Evolutionary conservation across 805 yeast species (phyloP), one percentile per base, ranked within the genome.

Genomic region (Lipomyces starkeyi): DNA sequence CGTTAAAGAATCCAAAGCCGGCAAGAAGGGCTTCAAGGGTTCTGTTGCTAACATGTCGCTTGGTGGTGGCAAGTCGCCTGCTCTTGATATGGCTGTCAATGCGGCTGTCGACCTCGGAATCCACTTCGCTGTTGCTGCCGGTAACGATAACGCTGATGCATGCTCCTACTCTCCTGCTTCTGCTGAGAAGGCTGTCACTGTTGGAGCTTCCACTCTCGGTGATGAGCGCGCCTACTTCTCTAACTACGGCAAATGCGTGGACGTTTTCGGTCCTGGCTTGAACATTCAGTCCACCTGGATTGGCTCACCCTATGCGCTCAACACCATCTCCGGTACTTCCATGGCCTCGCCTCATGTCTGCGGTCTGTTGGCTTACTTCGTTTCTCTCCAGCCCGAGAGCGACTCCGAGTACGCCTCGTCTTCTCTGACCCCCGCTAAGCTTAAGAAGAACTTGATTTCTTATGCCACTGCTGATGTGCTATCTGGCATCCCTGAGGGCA

Each of bases 221-320:
- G 98, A 95, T 78, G 83, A 87, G 64, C 92, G 97, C 83, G 98
- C 99, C 29, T 88, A 89, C 80, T 95, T 95, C 85, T 92, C 98
- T 65, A 95, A 94, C 85, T 93, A 86, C 80, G 99, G 99, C 79
- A 86, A 85, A 77, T 94, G 99, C 84, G 98, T 95, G 67, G 98
- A 94, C 77, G 89, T 94, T 72, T 94, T 92, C 78, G 99, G 97
- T 35, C 99, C 99, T 29, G 99, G 99, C 76, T 83, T 84, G 74
- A 84, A 85, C 78, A 81, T 86, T 70, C 80, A 82, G 74, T 83
- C 87, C 59, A 85, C 87, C 69, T 86, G 83, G 79, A 85, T 83
- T 71, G 87, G 87, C 62, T 83, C 86, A 52, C 78, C 78, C 63
- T 74, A 79, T 60, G 86, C 86, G 71, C 82, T 86, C 43, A 83